phyloP scores from a whole-genome alignment of 805 yeast species.

The Soucietia sequanensis region DNA sequence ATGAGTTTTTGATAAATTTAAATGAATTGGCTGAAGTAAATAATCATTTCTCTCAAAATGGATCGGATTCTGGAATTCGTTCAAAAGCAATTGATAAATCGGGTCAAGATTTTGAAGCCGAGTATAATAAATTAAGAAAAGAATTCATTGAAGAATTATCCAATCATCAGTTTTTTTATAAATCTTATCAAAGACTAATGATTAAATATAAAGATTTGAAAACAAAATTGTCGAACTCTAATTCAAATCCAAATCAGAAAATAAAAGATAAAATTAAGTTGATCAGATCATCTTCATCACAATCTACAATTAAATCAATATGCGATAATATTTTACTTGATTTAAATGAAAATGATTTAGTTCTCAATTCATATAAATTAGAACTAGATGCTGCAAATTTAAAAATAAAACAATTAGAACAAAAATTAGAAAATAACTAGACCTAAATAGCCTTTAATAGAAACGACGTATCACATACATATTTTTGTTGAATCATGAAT shows the following conservation, averaged over 20 bases:
- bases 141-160: conserved; percentile 29
- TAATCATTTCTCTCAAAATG: too few relatives aligned
- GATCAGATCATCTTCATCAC: conserved; percentile 21
- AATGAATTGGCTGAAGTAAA: conserved; percentile 17
- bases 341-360: conserved; percentile 9
- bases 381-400: conserved; percentile 24
- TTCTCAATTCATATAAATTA: conserved; percentile 16
- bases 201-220: conserved; percentile 25
- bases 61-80: too few relatives aligned
- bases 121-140: conserved; percentile 20
- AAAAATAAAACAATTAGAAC: conserved; percentile 18
- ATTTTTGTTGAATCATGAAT: too few relatives aligned
- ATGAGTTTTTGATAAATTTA: conserved; percentile 20
- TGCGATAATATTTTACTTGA: conserved; percentile 23
- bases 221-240: conserved; percentile 3
- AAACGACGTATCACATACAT: too few relatives aligned
- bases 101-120: conserved; percentile 7
- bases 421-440: too few relatives aligned
- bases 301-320: conserved; percentile 15
- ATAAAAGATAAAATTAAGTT: conserved; percentile 17
- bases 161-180: conserved; percentile 25
- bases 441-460: too few relatives aligned
- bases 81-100: too few relatives aligned
- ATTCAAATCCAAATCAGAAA: conserved; percentile 7
- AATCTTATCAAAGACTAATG: conserved; percentile 28